These are phyloP conservation scores for Nemania bipapillata DNA, from an alignment of 2,329 filamentous ascomycete genomes.

Conservation along the genomic window DNA sequence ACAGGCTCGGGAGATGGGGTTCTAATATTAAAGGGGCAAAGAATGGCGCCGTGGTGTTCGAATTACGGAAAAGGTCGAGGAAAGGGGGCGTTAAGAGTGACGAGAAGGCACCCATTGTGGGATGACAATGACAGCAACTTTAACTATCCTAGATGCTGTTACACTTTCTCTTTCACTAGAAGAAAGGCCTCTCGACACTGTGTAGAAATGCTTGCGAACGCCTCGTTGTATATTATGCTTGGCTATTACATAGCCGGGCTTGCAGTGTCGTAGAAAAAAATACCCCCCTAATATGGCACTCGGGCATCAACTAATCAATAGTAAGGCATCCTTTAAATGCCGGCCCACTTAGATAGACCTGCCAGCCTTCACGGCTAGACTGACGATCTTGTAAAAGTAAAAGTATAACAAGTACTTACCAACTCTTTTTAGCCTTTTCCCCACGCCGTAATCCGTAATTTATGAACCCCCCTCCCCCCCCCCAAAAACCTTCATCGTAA, in stretches of 20 bases:
- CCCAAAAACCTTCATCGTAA: no score
- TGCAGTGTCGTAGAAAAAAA: slow-evolving; percentile 10
- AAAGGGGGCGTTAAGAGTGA: slow-evolving; percentile 1
- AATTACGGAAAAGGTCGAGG: slow-evolving; percentile 61
- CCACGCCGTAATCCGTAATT: no score
- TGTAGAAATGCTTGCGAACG: background rate
- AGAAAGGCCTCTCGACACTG: background rate
- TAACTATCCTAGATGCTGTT: background rate
- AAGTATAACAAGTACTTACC: no score
- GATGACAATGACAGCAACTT: slow-evolving; percentile 10
- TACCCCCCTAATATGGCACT: slow-evolving; percentile 11
- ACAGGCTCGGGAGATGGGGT: slow-evolving; percentile 82
- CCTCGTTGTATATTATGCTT: slow-evolving; percentile 14
- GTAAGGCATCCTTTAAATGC: no score
- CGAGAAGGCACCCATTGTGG: background rate
- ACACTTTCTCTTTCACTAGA: background rate
- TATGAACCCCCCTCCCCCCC: no score
- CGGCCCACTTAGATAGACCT: no score
- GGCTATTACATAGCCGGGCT: background rate
- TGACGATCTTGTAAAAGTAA: no score
- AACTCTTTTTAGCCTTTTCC: no score
- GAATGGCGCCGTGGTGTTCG: slow-evolving; percentile 89
- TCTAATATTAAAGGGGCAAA: slow-evolving; percentile 71
- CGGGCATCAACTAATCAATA: no score
- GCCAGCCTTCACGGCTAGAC: no score